Evolutionary conservation across 768 basidiomycete species (phyloP).

Genomic region (Hydnum rufescens): DNA sequence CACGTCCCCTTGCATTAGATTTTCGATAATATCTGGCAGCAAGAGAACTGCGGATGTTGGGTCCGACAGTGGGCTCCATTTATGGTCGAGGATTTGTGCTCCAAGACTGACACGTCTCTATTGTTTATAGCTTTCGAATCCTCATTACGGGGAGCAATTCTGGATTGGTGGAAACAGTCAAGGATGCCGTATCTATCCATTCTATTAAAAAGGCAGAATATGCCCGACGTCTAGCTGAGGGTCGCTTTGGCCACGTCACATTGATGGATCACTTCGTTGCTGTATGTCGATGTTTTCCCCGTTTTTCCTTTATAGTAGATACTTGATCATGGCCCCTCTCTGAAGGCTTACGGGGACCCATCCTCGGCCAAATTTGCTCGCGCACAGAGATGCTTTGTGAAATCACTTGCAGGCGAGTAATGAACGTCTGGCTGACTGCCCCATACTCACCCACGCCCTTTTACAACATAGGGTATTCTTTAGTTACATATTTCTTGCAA

Average conservation of each 20-base stretch:
- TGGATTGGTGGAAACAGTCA: conserved; percentile 93
- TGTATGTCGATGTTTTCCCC: conserved; percentile 25
- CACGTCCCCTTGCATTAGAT: conserved; percentile 21
- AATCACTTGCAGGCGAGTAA: conserved; percentile 61
- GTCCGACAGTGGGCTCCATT: conserved; percentile 46
- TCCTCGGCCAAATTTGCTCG: conserved; percentile 70
- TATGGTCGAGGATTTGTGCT: neutral
- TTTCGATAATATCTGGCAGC: conserved; percentile 87
- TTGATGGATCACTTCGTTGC: conserved; percentile 81
- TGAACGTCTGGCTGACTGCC: neutral
- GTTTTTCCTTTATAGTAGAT: neutral
- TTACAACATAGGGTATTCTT: conserved; percentile 51
- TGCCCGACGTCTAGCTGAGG: conserved; percentile 63
- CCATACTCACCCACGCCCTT: neutral
- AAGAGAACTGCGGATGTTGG: conserved; percentile 86
- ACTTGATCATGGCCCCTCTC: neutral
- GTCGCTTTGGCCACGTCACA: conserved; percentile 70
- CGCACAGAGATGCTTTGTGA: conserved; percentile 87
- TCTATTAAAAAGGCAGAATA: conserved; percentile 99
- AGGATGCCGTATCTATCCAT: conserved; percentile 94
- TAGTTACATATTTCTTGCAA: conserved; percentile 91
- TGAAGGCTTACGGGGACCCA: conserved; percentile 75
- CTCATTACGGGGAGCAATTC: conserved; percentile 85
- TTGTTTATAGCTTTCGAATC: conserved; percentile 62
- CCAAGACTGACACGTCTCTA: neutral